These are phyloP conservation scores for Tetraselmis chui DNA, from an alignment of 139 green algal species.

Conservation along the genomic window DNA sequence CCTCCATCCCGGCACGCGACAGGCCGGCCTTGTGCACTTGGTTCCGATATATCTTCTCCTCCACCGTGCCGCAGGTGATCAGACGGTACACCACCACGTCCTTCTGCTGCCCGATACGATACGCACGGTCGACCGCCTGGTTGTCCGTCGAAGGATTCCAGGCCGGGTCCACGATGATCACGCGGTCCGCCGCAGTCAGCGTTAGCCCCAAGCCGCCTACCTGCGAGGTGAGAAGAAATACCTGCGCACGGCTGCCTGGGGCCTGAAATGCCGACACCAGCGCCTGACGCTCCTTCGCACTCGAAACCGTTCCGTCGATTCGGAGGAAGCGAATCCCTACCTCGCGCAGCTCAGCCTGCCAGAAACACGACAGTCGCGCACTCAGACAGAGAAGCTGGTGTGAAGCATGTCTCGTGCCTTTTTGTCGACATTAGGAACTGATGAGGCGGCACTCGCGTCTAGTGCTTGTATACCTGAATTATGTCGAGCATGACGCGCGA, in stretches of 20 bases:
- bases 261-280: constrained; percentile 69
- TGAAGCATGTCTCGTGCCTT: too few relatives aligned
- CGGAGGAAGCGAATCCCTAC: constrained; percentile 46
- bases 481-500: constrained; percentile 82
- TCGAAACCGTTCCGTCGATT: constrained; percentile 77
- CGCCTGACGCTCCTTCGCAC: constrained; percentile 43
- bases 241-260: constrained; percentile 42
- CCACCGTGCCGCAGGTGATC: constrained; percentile 80
- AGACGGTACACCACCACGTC: constrained; percentile 77
- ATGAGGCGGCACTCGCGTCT: too few relatives aligned
- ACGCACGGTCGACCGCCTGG: constrained; percentile 78
- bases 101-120: constrained; percentile 69
- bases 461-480: too few relatives aligned
- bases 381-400: too few relatives aligned
- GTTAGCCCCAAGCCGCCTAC: constrained; percentile 92
- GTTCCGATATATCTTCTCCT: constrained; percentile 87
- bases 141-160: constrained; percentile 58
- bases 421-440: too few relatives aligned
- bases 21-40: constrained; percentile 45
- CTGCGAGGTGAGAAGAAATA: constrained; percentile 87
- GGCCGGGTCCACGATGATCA: constrained; percentile 75
- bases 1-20: constrained; percentile 59
- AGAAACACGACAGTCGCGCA: too few relatives aligned
- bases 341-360: background rate
- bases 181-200: constrained; percentile 84